Base-by-base conservation (phyloP, 1,284 basidiomycete species). In the Singerocomus rubriflavus region DNA sequence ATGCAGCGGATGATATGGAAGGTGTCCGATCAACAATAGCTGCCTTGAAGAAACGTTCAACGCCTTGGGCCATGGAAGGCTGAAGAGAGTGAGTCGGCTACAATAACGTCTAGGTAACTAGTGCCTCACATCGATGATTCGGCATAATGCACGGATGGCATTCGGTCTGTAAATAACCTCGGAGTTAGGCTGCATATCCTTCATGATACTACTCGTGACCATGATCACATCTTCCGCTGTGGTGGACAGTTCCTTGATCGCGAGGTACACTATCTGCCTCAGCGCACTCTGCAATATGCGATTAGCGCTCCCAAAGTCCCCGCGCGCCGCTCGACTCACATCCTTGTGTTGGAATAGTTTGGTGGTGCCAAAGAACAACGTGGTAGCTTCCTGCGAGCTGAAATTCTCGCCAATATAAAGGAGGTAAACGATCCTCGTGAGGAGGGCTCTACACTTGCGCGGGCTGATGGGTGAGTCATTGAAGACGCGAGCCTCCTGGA, bases 201-300 rank as follows among this genome's bases (percentile, higher is more conserved):
- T 99, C 95, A 98, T 98, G 72, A 99, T 99, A 66, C 94, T 98
- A 66, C 91, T 93, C 6, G 97, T 99, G 61, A 98, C 95, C 94
- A 99, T 99, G 65, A 99, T 98, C 34, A 98, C 93, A 77, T 99
- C 97, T 72, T 99, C 93, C 16, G 97, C 93, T n/a, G 91, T 89
- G 38, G 84, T 87, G 29, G 93, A 90, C 16, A 99, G 82, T 73
- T 99, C 97, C 76, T 99, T 99, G 78, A 99, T 98, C 46, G 95
- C 91, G 52, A 99, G 81, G 75, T 99, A 99, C 37, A 99, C 96
- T 79, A 96, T 96, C 74, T 99, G 97, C 57, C 97, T 85, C 50
- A 99, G 76, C 4, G 94, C 96, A 60, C 89, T 90, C 94, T 97
- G 66, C 11, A 42, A 2, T 6, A n/a, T 10, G 48, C 49, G 47